Evolutionary conservation across 306 rosid species (phyloP).

Genomic region (Heteromeles arbutifolia): DNA sequence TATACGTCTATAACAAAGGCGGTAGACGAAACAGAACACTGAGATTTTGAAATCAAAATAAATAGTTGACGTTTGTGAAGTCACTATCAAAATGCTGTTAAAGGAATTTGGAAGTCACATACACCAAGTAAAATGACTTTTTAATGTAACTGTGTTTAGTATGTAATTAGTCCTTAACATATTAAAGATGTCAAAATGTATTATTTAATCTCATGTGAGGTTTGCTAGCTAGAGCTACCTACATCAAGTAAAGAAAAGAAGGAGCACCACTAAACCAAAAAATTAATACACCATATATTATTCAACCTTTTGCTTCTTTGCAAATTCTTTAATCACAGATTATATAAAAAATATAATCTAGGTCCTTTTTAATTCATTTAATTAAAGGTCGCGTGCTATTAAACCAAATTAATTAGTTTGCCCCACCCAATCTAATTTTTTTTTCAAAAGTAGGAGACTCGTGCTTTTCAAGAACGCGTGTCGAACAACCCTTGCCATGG

Average conservation of each 20-base stretch:
- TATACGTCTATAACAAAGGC: background rate
- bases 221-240: background rate
- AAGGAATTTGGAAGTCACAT: slow-evolving; percentile 8
- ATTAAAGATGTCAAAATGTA: background rate
- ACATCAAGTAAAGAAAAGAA: background rate
- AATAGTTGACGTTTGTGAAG: slow-evolving; percentile 15
- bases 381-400: slow-evolving; percentile 22
- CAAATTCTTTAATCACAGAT: background rate
- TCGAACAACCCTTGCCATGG: background rate
- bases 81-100: background rate
- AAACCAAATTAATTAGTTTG: slow-evolving; percentile 21
- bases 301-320: background rate
- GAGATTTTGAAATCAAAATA: slow-evolving; percentile 3
- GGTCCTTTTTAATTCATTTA: no score
- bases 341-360: background rate
- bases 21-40: background rate
- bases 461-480: slow-evolving; percentile 11
- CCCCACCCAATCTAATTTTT: slow-evolving; percentile 7
- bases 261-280: background rate
- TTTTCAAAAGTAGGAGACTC: slow-evolving; percentile 6
- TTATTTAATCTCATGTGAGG: background rate
- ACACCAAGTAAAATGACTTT: background rate
- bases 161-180: background rate
- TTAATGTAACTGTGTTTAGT: background rate
- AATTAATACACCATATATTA: background rate